Evolutionary conservation across 257 asterid species (phyloP).

Genomic region (Parsonsia alboflavescens): DNA sequence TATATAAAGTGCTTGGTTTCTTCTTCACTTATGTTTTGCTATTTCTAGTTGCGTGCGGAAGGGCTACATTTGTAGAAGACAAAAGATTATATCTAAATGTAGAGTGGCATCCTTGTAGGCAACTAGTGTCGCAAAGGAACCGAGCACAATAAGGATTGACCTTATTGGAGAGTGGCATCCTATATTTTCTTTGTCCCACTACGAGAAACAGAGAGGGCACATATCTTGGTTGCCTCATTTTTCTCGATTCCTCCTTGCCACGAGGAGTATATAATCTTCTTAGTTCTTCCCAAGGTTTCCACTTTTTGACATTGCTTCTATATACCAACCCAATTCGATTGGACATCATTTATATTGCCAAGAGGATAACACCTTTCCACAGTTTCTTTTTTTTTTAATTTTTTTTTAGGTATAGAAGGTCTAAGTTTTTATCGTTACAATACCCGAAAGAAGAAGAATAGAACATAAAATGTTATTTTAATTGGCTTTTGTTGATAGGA

Average conservation of each 20-base stretch:
- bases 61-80: background rate
- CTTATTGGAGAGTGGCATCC: background rate
- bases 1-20: background rate
- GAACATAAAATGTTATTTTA: too few relatives aligned
- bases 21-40: background rate
- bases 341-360: background rate
- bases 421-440: too few relatives aligned
- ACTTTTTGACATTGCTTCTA: background rate
- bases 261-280: background rate
- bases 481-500: too few relatives aligned
- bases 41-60: background rate
- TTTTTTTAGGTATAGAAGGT: background rate
- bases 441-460: too few relatives aligned
- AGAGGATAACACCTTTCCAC: background rate
- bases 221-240: background rate
- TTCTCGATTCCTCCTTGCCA: background rate
- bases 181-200: background rate
- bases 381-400: background rate
- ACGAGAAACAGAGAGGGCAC: background rate
- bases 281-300: background rate
- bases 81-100: background rate
- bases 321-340: background rate
- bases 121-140: background rate
- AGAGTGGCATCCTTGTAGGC: conserved; percentile 3
- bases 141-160: background rate